A percentile compares a stretch with the other conserved stretches of the same genome.
phyloP scores from a whole-genome alignment of 306 rosid species.

The Dalbergia cultrata region DNA sequence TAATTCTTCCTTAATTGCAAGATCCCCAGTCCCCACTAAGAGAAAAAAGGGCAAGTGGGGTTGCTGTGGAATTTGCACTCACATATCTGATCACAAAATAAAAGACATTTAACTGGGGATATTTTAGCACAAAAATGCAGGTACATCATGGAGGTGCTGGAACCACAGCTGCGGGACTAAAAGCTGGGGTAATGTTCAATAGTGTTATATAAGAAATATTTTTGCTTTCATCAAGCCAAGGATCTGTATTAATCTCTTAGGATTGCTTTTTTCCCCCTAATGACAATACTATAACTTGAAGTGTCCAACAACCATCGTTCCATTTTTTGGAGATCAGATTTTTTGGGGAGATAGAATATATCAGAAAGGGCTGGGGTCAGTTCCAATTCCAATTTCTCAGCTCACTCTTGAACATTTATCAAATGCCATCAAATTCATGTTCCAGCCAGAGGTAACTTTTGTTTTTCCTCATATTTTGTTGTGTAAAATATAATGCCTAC shows the following conservation, averaged over 20 bases:
- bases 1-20: slow-evolving; percentile 1
- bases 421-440: slow-evolving; percentile 78
- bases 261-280: slow-evolving; percentile 34
- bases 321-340: slow-evolving; percentile 95
- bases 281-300: slow-evolving; percentile 47
- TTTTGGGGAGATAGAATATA: slow-evolving; percentile 87
- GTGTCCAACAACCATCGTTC: slow-evolving; percentile 94
- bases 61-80: background rate
- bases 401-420: slow-evolving; percentile 66
- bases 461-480: background rate
- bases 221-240: background rate
- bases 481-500: background rate
- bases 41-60: too few species aligned
- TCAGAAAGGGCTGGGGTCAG: slow-evolving; percentile 77
- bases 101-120: slow-evolving; percentile 9
- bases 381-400: slow-evolving; percentile 77
- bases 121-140: slow-evolving; percentile 58
- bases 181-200: slow-evolving; percentile 78
- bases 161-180: slow-evolving; percentile 86
- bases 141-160: slow-evolving; percentile 99
- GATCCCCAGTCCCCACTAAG: background rate
- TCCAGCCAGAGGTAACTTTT: slow-evolving; percentile 76
- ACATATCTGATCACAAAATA: background rate
- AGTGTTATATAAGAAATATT: background rate
- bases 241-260: slow-evolving; percentile 1